Percentiles rank a stretch among this genome's conserved stretches.
phyloP scores from a whole-genome alignment of 495 filamentous ascomycete genomes.

The Sporormia fimetaria region DNA sequence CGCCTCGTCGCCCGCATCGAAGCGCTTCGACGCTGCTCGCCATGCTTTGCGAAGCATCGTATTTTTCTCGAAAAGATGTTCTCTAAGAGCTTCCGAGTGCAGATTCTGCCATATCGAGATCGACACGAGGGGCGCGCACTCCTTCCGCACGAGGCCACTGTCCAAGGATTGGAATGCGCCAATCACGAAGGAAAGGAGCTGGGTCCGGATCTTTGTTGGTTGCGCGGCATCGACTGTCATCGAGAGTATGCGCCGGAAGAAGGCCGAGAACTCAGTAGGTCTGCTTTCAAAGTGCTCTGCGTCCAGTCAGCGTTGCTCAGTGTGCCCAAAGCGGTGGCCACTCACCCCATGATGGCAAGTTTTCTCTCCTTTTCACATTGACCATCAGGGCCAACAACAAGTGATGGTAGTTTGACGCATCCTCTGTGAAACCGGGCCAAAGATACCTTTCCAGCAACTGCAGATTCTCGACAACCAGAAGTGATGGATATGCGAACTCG shows the following conservation, averaged over 20 bases:
- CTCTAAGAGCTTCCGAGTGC: conserved; percentile 56
- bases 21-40: conserved; percentile 77
- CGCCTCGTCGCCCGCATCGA: conserved; percentile 72
- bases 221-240: conserved; percentile 77
- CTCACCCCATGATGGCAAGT: conserved; percentile 73
- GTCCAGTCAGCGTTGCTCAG: background rate
- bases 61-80: conserved; percentile 55
- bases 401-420: conserved; percentile 82
- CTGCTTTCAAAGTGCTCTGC: conserved; percentile 64
- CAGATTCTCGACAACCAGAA: conserved; percentile 77
- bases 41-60: conserved; percentile 73
- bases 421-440: conserved; percentile 86
- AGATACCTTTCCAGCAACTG: conserved; percentile 88
- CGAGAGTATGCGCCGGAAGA: conserved; percentile 83
- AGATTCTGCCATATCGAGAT: conserved; percentile 95
- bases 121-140: conserved; percentile 89
- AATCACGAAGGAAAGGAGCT: conserved; percentile 78
- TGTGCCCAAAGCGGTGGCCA: background rate
- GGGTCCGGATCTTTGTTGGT: conserved; percentile 55
- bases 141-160: conserved; percentile 76
- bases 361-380: conserved; percentile 79
- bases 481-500: conserved; percentile 59
- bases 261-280: conserved; percentile 70
- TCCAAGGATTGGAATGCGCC: conserved; percentile 91
- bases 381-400: conserved; percentile 73